Evolutionary conservation across 192 early-diverging fungal genomes (phyloP), one percentile per base, ranked within the genome.

Genomic region (Entomortierella lignicola): DNA sequence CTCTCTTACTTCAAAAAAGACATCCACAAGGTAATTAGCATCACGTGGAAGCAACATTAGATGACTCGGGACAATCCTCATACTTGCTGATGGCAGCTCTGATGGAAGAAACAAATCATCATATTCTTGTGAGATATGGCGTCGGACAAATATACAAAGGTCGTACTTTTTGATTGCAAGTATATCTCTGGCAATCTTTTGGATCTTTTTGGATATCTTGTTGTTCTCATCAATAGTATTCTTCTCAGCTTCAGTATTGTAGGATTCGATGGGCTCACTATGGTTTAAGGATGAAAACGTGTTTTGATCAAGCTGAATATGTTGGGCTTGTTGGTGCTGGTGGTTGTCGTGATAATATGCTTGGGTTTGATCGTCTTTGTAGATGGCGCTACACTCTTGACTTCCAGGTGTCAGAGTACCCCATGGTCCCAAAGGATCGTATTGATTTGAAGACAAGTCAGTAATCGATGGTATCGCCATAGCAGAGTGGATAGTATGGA

Each of bases 1-100:
- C 23, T 4, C 2, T 54, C 23, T 43, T 58, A 73, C 71, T 56
- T 73, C 71, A 44, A 73, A 73, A 29, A 65, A 73, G 20, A 66
- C 55, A 17, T 73, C 63, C 0, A 60, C 55, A 3, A 73, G 57
- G 17, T 32, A 65, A 27, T 73, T 63, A 32, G 71, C 63, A 48
- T 73, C 71, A 18, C 39, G 29, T 2, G 71, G 71, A 26, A 73
- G 30, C 57, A 59, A 27, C 54, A 31, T 29, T 8, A 71, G 42
- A 25, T 62, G 69, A 20, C 29, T 5, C 15, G 60, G 69, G 31
- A 72, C 50, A 23, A 26, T n/a, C n/a, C n/a, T n/a, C n/a, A n/a
- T 31, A 27, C 7, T 63, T 11, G 39, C 39, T 25, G 50, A 1
- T 5, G 25, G 21, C 6, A 4, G 55, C 0, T 39, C 32, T 31